Evolutionary conservation across 164 flowering plant genomes (phyloP).

Genomic region (Nymphaea thermarum): DNA sequence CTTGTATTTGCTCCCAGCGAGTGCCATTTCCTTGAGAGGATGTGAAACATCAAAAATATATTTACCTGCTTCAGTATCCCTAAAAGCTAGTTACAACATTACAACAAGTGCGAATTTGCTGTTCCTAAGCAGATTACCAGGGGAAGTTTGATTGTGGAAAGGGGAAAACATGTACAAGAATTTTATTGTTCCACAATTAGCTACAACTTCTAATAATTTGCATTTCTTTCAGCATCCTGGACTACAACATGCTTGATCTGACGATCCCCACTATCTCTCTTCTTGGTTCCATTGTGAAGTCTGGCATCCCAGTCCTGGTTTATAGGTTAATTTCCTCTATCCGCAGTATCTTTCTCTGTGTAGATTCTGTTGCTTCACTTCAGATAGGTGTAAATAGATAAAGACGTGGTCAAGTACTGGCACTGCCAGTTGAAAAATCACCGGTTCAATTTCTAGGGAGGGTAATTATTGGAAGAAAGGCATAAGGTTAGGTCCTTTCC

Average conservation of each 20-base stretch:
- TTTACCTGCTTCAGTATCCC: background rate
- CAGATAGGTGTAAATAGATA: background rate
- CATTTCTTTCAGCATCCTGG: conserved; percentile 14
- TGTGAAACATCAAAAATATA: background rate
- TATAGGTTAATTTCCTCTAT: conserved; percentile 17
- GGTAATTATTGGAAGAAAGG: too few species aligned
- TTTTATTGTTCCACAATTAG: background rate
- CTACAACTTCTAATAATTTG: background rate
- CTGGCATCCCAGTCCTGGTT: conserved; percentile 38
- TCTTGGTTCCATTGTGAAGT: conserved; percentile 47
- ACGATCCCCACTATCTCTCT: conserved; percentile 71
- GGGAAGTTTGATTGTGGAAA: too few species aligned
- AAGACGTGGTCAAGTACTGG: too few species aligned
- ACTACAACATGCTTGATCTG: conserved; percentile 61
- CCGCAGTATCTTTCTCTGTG: background rate
- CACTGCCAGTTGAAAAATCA: too few species aligned
- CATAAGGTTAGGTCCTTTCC: too few species aligned
- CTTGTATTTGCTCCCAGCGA: background rate
- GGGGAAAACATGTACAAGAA: too few species aligned
- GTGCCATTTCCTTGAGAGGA: background rate
- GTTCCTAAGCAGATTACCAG: background rate
- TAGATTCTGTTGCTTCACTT: background rate
- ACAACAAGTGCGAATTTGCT: background rate
- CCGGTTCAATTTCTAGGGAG: too few species aligned
- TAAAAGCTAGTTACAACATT: background rate